These are phyloP conservation scores for Micromonas commoda DNA, from an alignment of 139 green algal genomes.

Conservation along the genomic window DNA sequence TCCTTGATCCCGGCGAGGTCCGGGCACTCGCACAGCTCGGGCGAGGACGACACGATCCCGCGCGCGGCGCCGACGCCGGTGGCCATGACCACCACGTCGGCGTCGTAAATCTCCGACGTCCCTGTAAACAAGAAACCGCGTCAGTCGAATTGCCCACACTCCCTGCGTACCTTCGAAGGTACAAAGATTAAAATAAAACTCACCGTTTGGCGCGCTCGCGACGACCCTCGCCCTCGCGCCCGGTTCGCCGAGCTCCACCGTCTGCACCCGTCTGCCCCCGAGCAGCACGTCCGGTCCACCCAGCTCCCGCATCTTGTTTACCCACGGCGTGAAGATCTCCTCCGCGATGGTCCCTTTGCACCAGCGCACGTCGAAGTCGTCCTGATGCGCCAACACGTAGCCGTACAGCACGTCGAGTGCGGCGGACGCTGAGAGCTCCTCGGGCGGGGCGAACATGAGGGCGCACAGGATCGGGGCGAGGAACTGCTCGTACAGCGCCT, in stretches of 20 bases:
- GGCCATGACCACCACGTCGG: not conserved
- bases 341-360: constrained; percentile 8
- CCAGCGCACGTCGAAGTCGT: constrained; percentile 44
- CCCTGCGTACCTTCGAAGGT: too few species aligned
- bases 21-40: not conserved
- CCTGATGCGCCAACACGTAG: constrained; percentile 40
- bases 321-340: constrained; percentile 17
- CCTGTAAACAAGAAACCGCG: not conserved
- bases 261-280: not conserved
- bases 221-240: not conserved
- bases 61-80: not conserved
- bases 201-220: not conserved
- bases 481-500: constrained; percentile 28
- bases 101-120: not conserved
- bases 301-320: not conserved
- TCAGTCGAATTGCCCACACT: not conserved
- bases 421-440: constrained; percentile 33
- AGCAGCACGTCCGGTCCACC: not conserved
- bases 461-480: constrained; percentile 29
- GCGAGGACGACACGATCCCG: not conserved
- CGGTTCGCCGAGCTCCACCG: constrained; percentile 6
- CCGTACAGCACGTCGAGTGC: constrained; percentile 36
- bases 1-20: not conserved
- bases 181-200: too few species aligned
- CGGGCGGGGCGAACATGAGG: constrained; percentile 27